Evolutionary conservation across 345 rosid genomes (phyloP), one percentile per base, ranked within the genome.

Genomic region (Salix viminalis): DNA sequence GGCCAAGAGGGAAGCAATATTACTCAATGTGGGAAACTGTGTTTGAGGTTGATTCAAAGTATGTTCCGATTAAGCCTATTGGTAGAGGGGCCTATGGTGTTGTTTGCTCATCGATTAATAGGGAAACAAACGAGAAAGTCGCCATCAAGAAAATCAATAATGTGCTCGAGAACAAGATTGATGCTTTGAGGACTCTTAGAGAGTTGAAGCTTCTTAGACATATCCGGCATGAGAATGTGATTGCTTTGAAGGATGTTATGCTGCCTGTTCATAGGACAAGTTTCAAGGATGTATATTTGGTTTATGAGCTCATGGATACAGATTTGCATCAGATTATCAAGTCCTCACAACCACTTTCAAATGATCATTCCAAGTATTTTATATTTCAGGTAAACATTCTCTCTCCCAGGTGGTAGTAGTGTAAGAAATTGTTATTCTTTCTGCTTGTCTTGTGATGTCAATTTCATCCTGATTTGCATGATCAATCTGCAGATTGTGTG

Each of bases 1-100:
- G 68, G 61, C 68, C 79, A 7, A 68, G 73, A 75, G 95, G 97
- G 69, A 93, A 91, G 79, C 94, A 91, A 76, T 90, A 89, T 82
- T 93, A 77, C 82, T 89, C 89, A 10, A 89, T 93, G 91, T 91
- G 94, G 95, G 90, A 89, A 71, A 89, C 86, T 42, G 79, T 90
- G 83, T 91, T 91, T 68, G 98, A 93, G 86, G 86, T 93, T 65
- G 98, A 93, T 73, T 88, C 91, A 1, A 90, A 89, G 50, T 93
- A 93, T 67, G 86, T 89, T 69, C 95, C 97, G 4, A 93, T 93
- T 7, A 90, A 91, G 85, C 92, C 94, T 0, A 92, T 94, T 28
- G 98, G 98, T 21, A 85, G 88, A 81, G 98, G 98, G 75, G 91
- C 98, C 61, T 90, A 91, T 23, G 98, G 98, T 48, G 86, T 94